A percentile compares a stretch with the other conserved stretches of the same genome.
Evolutionary conservation across 2,329 filamentous ascomycete species (phyloP).

Genomic region (Cordyceps pruinosa): DNA sequence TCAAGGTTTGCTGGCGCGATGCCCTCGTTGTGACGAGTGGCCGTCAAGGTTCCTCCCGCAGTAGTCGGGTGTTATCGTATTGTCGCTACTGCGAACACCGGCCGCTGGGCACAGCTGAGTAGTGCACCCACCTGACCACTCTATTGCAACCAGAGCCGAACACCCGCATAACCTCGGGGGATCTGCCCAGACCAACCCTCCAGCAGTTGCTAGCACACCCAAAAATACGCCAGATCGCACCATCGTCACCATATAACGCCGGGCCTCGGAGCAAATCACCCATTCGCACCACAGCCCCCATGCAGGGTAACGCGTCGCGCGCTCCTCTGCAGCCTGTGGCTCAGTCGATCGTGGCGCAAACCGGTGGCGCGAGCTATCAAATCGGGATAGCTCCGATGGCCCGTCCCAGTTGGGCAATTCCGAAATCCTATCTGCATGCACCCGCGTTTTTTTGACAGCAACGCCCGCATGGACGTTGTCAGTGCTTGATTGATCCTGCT

Average conservation of each 20-base stretch:
- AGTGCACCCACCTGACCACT: too few species aligned
- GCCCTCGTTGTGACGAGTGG: not conserved
- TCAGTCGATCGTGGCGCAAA: slow-evolving; percentile 5
- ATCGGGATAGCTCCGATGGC: slow-evolving; percentile 11
- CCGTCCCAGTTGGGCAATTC: slow-evolving; percentile 6
- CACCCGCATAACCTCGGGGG: not conserved
- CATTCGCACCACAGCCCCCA: too few species aligned
- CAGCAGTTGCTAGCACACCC: not conserved
- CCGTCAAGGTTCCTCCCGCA: too few species aligned
- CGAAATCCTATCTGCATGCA: not conserved
- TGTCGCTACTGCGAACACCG: too few species aligned
- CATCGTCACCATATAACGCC: not conserved
- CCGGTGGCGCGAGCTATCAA: slow-evolving; percentile 11
- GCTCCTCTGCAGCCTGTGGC: not conserved
- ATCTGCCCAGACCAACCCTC: not conserved
- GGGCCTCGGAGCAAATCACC: not conserved
- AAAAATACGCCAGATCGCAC: not conserved
- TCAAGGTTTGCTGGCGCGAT: not conserved
- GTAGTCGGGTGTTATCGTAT: too few species aligned
- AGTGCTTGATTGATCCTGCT: not conserved
- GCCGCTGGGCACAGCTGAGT: too few species aligned
- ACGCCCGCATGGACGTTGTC: too few species aligned
- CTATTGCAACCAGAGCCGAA: not conserved
- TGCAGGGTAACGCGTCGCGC: slow-evolving; percentile 3
- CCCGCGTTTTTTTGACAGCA: too few species aligned